Percentiles rank a stretch among this genome's conserved stretches.
Evolutionary conservation across 2,329 filamentous ascomycete species (phyloP).

Genomic region (Penicillium sp.): DNA sequence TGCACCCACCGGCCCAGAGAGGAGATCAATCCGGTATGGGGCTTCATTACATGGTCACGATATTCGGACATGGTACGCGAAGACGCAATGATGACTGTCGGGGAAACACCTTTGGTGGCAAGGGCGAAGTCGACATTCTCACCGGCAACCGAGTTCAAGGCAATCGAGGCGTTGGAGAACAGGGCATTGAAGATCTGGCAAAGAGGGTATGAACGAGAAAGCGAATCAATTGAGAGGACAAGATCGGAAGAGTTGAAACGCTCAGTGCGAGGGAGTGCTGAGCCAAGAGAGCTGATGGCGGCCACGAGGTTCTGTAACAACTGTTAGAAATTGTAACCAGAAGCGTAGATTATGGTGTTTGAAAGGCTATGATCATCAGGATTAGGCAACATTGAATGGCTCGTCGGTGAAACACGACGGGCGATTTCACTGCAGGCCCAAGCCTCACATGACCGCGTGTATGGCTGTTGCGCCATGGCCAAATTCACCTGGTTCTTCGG

Average conservation of each 20-base stretch:
- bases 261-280: conserved; percentile 73
- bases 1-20: conserved; percentile 73
- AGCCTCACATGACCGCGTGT: background rate
- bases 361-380: background rate
- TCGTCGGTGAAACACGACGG: background rate
- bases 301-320: conserved; percentile 73
- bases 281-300: conserved; percentile 77
- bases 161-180: conserved; percentile 80
- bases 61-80: conserved; percentile 72
- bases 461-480: background rate
- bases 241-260: conserved; percentile 75
- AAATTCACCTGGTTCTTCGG: background rate
- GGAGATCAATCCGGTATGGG: conserved; percentile 65
- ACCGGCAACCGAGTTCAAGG: conserved; percentile 85
- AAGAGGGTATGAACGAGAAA: conserved; percentile 78
- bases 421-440: background rate
- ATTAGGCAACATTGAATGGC: background rate
- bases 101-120: conserved; percentile 73
- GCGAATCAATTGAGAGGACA: conserved; percentile 80
- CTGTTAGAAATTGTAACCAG: background rate
- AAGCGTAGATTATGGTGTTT: background rate
- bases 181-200: conserved; percentile 79
- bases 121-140: conserved; percentile 70
- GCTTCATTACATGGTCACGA: conserved; percentile 64
- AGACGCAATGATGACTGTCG: conserved; percentile 80